Percentiles rank a stretch among this genome's conserved stretches.
phyloP scores from a whole-genome alignment of 2,329 filamentous ascomycete species.

The Onygena corvina region DNA sequence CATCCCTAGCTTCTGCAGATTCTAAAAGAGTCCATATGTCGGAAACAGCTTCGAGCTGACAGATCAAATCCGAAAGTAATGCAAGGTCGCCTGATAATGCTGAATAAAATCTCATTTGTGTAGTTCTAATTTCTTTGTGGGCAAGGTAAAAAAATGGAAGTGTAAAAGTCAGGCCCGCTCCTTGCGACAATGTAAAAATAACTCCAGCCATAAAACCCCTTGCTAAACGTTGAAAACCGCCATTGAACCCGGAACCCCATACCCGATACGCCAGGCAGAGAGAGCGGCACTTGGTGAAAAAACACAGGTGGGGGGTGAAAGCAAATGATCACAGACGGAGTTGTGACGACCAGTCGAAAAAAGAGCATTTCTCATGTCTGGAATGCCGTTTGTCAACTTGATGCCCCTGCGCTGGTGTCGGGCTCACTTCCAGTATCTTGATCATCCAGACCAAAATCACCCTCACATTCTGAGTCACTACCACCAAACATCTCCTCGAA shows the following conservation, averaged over 20 bases:
- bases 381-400: background rate
- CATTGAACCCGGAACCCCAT: conserved; percentile 1
- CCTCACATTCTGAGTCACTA: conserved; percentile 45
- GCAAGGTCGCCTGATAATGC: conserved; percentile 9
- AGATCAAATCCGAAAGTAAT: too few relatives aligned
- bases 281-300: background rate
- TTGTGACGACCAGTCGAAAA: background rate
- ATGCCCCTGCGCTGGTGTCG: conserved; percentile 11
- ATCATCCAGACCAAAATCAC: conserved; percentile 35
- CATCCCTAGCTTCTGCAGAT: too few relatives aligned
- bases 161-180: background rate
- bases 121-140: background rate
- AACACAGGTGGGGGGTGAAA: background rate
- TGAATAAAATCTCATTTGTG: too few relatives aligned
- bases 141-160: background rate
- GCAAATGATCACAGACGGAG: background rate
- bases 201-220: conserved; percentile 1
- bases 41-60: too few relatives aligned
- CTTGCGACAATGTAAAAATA: background rate
- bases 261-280: background rate
- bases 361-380: background rate
- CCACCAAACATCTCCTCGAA: conserved; percentile 63
- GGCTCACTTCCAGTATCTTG: conserved; percentile 44
- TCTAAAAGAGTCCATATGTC: too few relatives aligned
- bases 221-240: conserved; percentile 3